Base-by-base conservation (phyloP, 2,329 filamentous ascomycete species). In the Nigrospora oryzae region DNA sequence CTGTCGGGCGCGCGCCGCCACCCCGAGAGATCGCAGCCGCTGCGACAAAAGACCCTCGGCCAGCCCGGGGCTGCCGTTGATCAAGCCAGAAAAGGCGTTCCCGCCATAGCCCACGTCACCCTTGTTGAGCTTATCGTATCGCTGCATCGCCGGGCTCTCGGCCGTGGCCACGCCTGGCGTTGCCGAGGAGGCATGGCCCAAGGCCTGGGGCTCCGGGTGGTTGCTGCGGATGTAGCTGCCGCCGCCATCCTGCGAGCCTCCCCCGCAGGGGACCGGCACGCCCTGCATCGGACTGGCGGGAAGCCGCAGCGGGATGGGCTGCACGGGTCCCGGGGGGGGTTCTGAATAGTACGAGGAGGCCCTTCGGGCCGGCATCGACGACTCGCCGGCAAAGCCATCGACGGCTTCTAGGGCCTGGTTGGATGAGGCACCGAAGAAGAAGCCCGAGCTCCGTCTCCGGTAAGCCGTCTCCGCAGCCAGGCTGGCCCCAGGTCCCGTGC, bases 31-130 rank as follows among this genome's bases (percentile, higher is more conserved):
- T 51, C 80, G 75, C 38, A 91, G 65, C 46, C 81, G 75, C 58
- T 80, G 80, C 11, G 86, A 86, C 14, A 93, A 66, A 14, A 93
- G 63, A 3, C 86, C 79, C 54, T 88, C 83, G 5, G 77, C 71
- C 2, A 65, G 65, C n/a, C 62, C 67, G 3, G 64, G 56, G 48
- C 63, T 62, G 33, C 66, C 66, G 52, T 64, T 59, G 31, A 59
- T 62, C 43, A 59, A 60, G 10, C 53, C 59, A 17, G 53, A 58
- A 51, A 74, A 81, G 0, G 69, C 63, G 44, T 79, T 76, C 1
- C 77, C 72, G 34, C 82, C 76, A 56, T 86, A 82, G 33, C 81
- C 74, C 16, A 70, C 61, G 48, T 88, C 81, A 6, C 80, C 81
- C 57, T 75, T 84, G 54, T 59, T 80, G 16, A 88, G 74, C 58